Base-by-base conservation (phyloP, 2,329 filamentous ascomycete species). In the Neofusicoccum laricinum region DNA sequence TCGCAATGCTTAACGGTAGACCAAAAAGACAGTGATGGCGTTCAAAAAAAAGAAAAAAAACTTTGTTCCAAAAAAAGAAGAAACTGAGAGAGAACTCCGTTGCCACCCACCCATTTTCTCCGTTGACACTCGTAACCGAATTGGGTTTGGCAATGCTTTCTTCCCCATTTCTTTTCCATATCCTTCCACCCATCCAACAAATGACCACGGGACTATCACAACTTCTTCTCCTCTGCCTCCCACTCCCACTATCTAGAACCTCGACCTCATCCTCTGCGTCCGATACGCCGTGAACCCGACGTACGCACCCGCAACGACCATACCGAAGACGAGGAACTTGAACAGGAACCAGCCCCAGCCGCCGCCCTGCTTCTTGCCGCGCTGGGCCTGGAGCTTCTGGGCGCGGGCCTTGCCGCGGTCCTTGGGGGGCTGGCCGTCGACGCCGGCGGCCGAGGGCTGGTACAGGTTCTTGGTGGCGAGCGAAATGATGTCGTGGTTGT, bases 401-500 rank as follows among this genome's bases (percentile, higher is more conserved):
- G 63, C 48, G 57, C 51, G 50, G 17, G 32, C 36, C 32, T 76
- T 78, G 65, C 67, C 69, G 70, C 74, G 21, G 51, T 71, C 69
- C 49, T 63, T 65, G 30, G 66, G 69, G 66, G 69, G 68, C 68
- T 76, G 69, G 65, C 76, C 71, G 64, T 70, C 68, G 50, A 68
- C 67, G 59, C 70, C 67, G 41, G 70, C 71, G 40, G 71, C 68
- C 36, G 82, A 79, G 40, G 85, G 86, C 71, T 85, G 88, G 81
- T 98, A 98, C 67, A 99, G 82, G 78, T 97, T 99, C 82, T 90
- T 90, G 64, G 94, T 89, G 68, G 88, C 84, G 71, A 99, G 86
- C 58, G 88, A 90, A 75, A 98, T 88, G 77, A 99, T 96, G 80
- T 99, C 95, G 84, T 97, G 94, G 84, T 97, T 97, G 81, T 99